Base-by-base conservation (phyloP, 352 stramenopile genomes). In the Globisporangium rhizosaccharum region DNA sequence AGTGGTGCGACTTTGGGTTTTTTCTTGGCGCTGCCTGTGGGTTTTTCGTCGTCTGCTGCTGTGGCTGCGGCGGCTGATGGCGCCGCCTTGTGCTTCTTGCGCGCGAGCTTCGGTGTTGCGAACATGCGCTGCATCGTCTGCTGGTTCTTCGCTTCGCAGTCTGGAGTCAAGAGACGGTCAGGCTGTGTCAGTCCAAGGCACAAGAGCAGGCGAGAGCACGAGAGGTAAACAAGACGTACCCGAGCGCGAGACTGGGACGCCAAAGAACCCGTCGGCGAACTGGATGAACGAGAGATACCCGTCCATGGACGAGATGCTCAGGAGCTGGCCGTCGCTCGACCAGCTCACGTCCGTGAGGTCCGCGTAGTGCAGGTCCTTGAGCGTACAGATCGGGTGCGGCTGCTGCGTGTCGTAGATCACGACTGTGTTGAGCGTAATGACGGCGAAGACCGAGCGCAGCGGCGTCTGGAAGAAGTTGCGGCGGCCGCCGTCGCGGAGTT, bases 321-420 rank as follows among this genome's bases (percentile, higher is more conserved):
- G 73, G n/a, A 83, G 80, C 44, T 83, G 85, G 14, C 94, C 95
- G 70, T 98, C 90, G 0, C 66, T 51, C 1, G 90, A 96, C 96
- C 96, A 99, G 48, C 79, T 85, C 30, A 80, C 85, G 74, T 98
- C 95, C 17, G 94, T 98, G 54, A 99, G 79, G 33, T 97, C 87
- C 11, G 94, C 88, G 76, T 98, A 98, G 72, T 98, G 96, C 23
- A 98, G 73, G 48, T 94, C 87, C 59, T 90, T 86, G 48, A 96
- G 82, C 30, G 96, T 85, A 45, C 83, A 90, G 8, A 98, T 81
- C 8, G 96, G 94, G 41, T 90, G 18, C 44, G 45, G 33, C 65
- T 92, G 81, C 79, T 97, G 78, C 6, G 96, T 97, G 67, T 99
- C 95, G 70, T 99, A 98, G 57, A 98, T 82, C n/a, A 97, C 68